Evolutionary conservation across 306 rosid species (phyloP).

Genomic region (Trichosanthes truncata): DNA sequence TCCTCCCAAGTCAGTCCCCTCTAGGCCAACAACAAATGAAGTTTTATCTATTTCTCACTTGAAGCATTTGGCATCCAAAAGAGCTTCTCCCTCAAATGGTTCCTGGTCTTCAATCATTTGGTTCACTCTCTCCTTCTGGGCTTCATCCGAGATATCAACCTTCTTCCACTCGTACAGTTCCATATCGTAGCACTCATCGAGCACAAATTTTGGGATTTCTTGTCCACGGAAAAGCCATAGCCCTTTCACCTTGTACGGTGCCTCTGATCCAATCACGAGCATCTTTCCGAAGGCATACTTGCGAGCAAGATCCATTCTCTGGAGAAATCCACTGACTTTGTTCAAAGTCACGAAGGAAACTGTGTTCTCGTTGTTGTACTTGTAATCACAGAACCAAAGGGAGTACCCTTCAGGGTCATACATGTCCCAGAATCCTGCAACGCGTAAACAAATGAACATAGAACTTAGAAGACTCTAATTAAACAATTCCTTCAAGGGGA

Average conservation of each 20-base stretch:
- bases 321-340: conserved; percentile 81
- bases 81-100: conserved; percentile 78
- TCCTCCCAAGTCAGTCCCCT: background rate
- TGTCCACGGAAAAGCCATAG: conserved; percentile 90
- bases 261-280: conserved; percentile 65
- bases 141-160: conserved; percentile 61
- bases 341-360: conserved; percentile 79
- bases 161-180: conserved; percentile 78
- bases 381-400: conserved; percentile 90
- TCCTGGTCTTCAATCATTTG: conserved; percentile 76
- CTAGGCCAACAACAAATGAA: conserved; percentile 5
- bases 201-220: conserved; percentile 62
- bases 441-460: background rate
- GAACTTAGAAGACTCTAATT: background rate
- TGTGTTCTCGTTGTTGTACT: conserved; percentile 72
- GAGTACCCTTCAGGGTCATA: conserved; percentile 92
- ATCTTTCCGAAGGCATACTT: conserved; percentile 86
- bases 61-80: conserved; percentile 83
- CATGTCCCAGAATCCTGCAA: conserved; percentile 91
- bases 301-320: conserved; percentile 83
- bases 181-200: conserved; percentile 88
- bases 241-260: conserved; percentile 87
- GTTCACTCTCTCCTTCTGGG: conserved; percentile 69
- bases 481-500: background rate
- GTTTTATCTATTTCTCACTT: conserved; percentile 30